Conservation (phyloP, 2,329 filamentous ascomycete species). For the Claviceps africana region DNA sequence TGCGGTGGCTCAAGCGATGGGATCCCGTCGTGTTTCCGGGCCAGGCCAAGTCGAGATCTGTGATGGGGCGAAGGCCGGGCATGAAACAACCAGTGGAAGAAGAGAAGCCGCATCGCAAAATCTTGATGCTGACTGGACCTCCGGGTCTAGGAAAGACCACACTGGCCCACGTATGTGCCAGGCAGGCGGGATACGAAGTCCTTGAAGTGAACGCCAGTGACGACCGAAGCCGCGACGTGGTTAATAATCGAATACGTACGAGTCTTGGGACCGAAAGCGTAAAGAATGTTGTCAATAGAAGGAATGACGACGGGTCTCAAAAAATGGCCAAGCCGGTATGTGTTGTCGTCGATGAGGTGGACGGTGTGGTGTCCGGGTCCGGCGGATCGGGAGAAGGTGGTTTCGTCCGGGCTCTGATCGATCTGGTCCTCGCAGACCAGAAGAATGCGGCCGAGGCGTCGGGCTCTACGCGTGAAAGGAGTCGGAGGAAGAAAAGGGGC, state of each 20-base stretch:
- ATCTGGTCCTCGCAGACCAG: conserved; percentile 74
- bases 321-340: conserved; percentile 79
- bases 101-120: conserved; percentile 71
- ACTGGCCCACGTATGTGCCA: conserved; percentile 86
- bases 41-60: conserved; percentile 43
- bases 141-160: conserved; percentile 94
- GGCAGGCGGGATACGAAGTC: conserved; percentile 89
- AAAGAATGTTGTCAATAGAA: conserved; percentile 52
- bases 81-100: conserved; percentile 37
- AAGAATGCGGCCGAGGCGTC: conserved; percentile 43
- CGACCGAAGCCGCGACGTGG: conserved; percentile 77
- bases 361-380: conserved; percentile 76
- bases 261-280: conserved; percentile 91
- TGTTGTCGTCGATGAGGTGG: conserved; percentile 90
- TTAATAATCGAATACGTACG: conserved; percentile 80
- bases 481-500: conserved; percentile 43
- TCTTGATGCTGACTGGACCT: conserved; percentile 78
- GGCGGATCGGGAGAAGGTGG: conserved; percentile 73
- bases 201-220: conserved; percentile 97
- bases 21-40: conserved; percentile 85
- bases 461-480: conserved; percentile 7
- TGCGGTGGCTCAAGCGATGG: conserved; percentile 92
- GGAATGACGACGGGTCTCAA: conserved; percentile 38
- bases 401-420: conserved; percentile 88
- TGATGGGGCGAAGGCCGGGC: conserved; percentile 28